Evolutionary conservation across 1,284 basidiomycete genomes (phyloP).

Genomic region (Melampsora larici-populina): DNA sequence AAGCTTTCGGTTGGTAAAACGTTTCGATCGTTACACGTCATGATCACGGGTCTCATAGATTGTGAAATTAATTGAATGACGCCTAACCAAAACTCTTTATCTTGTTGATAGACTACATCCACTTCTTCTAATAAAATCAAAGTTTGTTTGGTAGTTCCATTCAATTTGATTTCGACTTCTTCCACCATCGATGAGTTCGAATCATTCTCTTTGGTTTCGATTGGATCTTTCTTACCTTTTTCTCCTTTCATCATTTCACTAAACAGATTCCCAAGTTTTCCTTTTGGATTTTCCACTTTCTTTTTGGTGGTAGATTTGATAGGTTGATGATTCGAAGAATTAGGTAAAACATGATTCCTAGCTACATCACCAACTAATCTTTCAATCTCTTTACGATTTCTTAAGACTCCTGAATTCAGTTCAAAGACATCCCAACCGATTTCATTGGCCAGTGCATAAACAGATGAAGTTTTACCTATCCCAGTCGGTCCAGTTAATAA

Average conservation of each 20-base stretch:
- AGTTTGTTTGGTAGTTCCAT: slow-evolving; percentile 65
- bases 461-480: slow-evolving; percentile 83
- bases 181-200: not conserved
- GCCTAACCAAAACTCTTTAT: slow-evolving; percentile 85
- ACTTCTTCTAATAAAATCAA: slow-evolving; percentile 94
- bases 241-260: slow-evolving; percentile 28
- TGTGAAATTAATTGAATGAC: slow-evolving; percentile 73
- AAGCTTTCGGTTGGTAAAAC: slow-evolving; percentile 7
- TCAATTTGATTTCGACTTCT: not conserved
- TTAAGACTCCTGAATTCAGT: slow-evolving; percentile 87
- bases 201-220: not conserved
- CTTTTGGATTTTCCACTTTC: slow-evolving; percentile 20
- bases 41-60: slow-evolving; percentile 76
- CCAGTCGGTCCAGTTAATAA: slow-evolving; percentile 78
- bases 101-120: slow-evolving; percentile 86
- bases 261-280: slow-evolving; percentile 8
- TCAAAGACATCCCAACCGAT: slow-evolving; percentile 96
- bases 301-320: slow-evolving; percentile 45
- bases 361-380: slow-evolving; percentile 85
- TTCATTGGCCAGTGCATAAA: slow-evolving; percentile 88
- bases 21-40: slow-evolving; percentile 79
- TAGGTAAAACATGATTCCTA: slow-evolving; percentile 75
- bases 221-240: not conserved
- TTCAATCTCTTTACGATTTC: slow-evolving; percentile 74
- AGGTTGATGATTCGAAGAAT: slow-evolving; percentile 33